Evolutionary conservation across 176 grass and related monocot genomes (phyloP).

Genomic region (Paspalum notatum): DNA sequence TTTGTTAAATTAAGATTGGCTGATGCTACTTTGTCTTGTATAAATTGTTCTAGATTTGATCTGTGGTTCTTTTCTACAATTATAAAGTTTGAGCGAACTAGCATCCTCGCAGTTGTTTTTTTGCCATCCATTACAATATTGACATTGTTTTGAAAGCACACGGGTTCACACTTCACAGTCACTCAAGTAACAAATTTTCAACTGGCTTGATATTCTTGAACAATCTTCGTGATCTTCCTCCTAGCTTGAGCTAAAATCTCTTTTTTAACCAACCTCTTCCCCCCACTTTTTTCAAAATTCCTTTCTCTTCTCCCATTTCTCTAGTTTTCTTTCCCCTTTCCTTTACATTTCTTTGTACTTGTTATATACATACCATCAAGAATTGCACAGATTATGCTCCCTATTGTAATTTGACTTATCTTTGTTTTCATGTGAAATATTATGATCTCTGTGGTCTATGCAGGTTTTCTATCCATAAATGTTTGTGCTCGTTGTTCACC

Average conservation of each 20-base stretch:
- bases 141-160: too few relatives aligned
- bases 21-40: neutral
- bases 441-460: conserved; percentile 5
- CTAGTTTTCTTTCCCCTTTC: too few relatives aligned
- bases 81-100: conserved; percentile 1
- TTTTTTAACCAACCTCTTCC: too few relatives aligned
- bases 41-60: neutral
- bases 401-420: neutral
- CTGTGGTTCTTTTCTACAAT: neutral
- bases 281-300: too few relatives aligned
- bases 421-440: neutral
- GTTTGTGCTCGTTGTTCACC: neutral
- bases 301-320: too few relatives aligned
- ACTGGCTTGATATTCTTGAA: too few relatives aligned
- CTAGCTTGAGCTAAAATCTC: too few relatives aligned
- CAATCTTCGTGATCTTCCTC: too few relatives aligned
- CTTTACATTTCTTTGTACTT: too few relatives aligned
- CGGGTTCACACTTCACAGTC: too few relatives aligned
- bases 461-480: neutral
- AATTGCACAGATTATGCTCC: neutral
- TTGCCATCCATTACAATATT: neutral
- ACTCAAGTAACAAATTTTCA: too few relatives aligned
- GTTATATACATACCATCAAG: too few relatives aligned
- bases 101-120: neutral
- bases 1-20: neutral